These are phyloP conservation scores for Fusarium nanum DNA, from an alignment of 2,329 filamentous ascomycete species.

Conservation along the genomic window DNA sequence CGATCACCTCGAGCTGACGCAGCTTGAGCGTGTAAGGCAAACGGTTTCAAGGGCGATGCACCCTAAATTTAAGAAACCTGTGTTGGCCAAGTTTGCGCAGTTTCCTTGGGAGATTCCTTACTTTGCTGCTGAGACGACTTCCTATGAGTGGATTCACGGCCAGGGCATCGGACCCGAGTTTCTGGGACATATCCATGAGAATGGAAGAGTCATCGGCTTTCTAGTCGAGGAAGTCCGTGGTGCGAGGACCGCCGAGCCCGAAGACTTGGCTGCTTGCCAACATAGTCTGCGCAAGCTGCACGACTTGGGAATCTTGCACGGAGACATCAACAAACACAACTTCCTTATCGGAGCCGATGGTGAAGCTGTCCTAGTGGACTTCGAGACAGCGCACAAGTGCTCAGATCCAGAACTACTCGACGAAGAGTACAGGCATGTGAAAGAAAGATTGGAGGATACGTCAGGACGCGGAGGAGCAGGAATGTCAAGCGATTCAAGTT, in stretches of 20 bases:
- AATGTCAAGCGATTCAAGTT: conserved; percentile 45
- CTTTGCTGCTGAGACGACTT: conserved; percentile 49
- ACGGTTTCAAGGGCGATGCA: conserved; percentile 47
- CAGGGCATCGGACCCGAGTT: conserved; percentile 48
- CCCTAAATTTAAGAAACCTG: conserved; percentile 36
- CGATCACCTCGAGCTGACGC: conserved; percentile 51
- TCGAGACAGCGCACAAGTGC: conserved; percentile 49
- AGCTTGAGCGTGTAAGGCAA: conserved; percentile 40
- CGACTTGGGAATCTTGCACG: conserved; percentile 49
- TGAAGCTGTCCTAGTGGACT: conserved; percentile 48
- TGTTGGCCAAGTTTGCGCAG: conserved; percentile 46
- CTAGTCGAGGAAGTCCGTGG: conserved; percentile 43
- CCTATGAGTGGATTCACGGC: conserved; percentile 48
- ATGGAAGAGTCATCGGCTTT: conserved; percentile 48
- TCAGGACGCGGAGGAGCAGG: conserved; percentile 44
- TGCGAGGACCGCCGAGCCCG: conserved; percentile 44
- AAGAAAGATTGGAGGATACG: conserved; percentile 41
- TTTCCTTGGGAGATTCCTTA: conserved; percentile 49
- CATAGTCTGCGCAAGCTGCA: conserved; percentile 45
- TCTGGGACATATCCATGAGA: conserved; percentile 49
- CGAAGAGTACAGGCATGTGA: conserved; percentile 40
- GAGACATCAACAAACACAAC: conserved; percentile 53
- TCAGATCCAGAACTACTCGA: conserved; percentile 36
- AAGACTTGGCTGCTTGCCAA: conserved; percentile 47
- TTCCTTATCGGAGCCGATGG: conserved; percentile 47